Base-by-base conservation (phyloP, 169 alveolate species). In the Plasmodium reichenowi region DNA sequence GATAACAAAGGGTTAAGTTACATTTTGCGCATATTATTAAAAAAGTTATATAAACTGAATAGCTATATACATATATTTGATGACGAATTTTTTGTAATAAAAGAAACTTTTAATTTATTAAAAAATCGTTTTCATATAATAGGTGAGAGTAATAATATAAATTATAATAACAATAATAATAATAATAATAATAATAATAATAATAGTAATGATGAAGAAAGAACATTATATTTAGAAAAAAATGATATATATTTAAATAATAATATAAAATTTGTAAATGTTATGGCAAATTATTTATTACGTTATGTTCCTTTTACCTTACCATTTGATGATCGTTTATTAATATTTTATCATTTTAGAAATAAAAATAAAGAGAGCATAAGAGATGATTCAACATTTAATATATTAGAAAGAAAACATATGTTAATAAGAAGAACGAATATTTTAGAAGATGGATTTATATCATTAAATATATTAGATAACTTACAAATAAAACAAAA, bases 381-480 rank as follows among this genome's bases (percentile, higher is more conserved):
- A 74, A 48, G 72, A 20, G 78, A 86, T 43, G 83, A 73, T 64
- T 88, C 89, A 24, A 29, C 88, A 64, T 87, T 63, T 54, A 83
- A 70, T n/a, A 22, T 91, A 10, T 26, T 83, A 10, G 93, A 72
- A 26, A 63, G 70, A 26, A 86, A 92, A 56, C 92, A 78, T 38
- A 66, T 88, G 56, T 72, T 93, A 12, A 93, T 95, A 32, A 63
- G 97, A 50, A 72, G 97, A 70, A 58, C 94, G 32, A 92, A 93
- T 70, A 92, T 94, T 10, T 43, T 95, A 29, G 97, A 95, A 74
- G 97, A 95, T 83, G 97, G 95, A 1, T 68, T 92, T 48, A 17
- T 75, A 24, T 60, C 93, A 6, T 72, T 95, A 15, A 92, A 95
- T 1, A 54, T 50, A n/a, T 56, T 95, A 20, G 91, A 75, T 63